These are phyloP conservation scores for Hypoxylon sp. DNA, from an alignment of 2,329 filamentous ascomycete genomes.

Conservation along the genomic window DNA sequence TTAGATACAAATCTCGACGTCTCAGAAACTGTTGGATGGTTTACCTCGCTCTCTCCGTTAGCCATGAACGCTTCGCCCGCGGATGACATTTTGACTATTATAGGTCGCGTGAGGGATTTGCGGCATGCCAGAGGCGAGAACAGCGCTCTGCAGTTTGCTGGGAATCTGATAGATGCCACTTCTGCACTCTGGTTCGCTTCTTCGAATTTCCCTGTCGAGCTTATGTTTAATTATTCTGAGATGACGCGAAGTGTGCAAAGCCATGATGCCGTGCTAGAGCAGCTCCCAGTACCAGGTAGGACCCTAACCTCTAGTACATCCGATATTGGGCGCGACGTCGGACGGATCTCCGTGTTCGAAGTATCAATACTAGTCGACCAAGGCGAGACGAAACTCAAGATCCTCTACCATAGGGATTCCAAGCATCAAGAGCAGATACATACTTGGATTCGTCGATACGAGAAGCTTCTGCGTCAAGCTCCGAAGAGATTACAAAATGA, in stretches of 20 bases:
- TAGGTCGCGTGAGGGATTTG: conserved; percentile 68
- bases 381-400: conserved; percentile 61
- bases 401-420: conserved; percentile 61
- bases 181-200: conserved; percentile 55
- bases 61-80: conserved; percentile 59
- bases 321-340: conserved; percentile 62
- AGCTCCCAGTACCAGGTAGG: conserved; percentile 60
- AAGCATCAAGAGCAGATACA: conserved; percentile 61
- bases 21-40: conserved; percentile 72
- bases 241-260: conserved; percentile 64
- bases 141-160: conserved; percentile 66
- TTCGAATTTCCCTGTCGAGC: conserved; percentile 67
- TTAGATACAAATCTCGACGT: conserved; percentile 65
- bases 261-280: conserved; percentile 65
- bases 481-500: conserved; percentile 60
- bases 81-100: conserved; percentile 65
- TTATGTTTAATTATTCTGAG: conserved; percentile 71
- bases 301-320: conserved; percentile 58
- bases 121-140: conserved; percentile 61
- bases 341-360: conserved; percentile 67
- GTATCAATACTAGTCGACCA: conserved; percentile 64
- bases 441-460: conserved; percentile 64
- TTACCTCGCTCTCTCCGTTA: conserved; percentile 70
- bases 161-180: conserved; percentile 51
- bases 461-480: conserved; percentile 62